Conservation (phyloP, 768 basidiomycete genomes). For the Pisolithus microcarpus region DNA sequence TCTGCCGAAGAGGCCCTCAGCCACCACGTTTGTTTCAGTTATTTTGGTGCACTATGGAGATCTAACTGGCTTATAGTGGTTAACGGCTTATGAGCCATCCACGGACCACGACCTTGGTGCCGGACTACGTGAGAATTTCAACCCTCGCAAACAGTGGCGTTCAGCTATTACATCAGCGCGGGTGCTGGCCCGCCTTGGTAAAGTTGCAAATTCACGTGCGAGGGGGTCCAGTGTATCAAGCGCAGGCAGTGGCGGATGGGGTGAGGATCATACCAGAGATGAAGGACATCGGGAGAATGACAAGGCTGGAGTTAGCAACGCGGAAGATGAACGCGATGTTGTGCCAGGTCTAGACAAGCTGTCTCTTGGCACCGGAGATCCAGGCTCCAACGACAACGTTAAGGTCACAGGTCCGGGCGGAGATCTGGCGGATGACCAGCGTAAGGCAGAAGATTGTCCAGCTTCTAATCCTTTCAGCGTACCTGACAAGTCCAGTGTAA, state of each 20-base stretch:
- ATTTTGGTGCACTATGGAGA: background rate
- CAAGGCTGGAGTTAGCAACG: conserved; percentile 29
- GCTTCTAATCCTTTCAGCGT: conserved; percentile 16
- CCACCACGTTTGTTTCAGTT: conserved; percentile 46
- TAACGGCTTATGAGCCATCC: conserved; percentile 57
- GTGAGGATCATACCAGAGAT: conserved; percentile 22
- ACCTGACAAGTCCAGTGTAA: conserved; percentile 10
- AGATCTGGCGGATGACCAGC: conserved; percentile 13
- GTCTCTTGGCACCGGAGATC: conserved; percentile 25
- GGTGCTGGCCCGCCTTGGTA: conserved; percentile 29
- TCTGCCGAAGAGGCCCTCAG: conserved; percentile 66
- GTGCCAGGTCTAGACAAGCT: conserved; percentile 18
- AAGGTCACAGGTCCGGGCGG: conserved; percentile 30
- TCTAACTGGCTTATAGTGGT: conserved; percentile 45
- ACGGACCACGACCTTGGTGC: conserved; percentile 66
- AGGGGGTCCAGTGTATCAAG: conserved; percentile 22
- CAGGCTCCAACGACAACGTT: conserved; percentile 37
- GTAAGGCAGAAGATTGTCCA: conserved; percentile 18
- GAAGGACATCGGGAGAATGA: conserved; percentile 26
- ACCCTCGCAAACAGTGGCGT: conserved; percentile 68
- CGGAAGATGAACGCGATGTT: conserved; percentile 17
- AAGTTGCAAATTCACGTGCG: conserved; percentile 8
- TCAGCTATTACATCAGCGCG: conserved; percentile 54
- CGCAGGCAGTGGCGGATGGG: conserved; percentile 31
- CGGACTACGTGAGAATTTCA: conserved; percentile 78